Conservation (phyloP, 2,329 filamentous ascomycete species). For the Calonectria pseudoturangicola region DNA sequence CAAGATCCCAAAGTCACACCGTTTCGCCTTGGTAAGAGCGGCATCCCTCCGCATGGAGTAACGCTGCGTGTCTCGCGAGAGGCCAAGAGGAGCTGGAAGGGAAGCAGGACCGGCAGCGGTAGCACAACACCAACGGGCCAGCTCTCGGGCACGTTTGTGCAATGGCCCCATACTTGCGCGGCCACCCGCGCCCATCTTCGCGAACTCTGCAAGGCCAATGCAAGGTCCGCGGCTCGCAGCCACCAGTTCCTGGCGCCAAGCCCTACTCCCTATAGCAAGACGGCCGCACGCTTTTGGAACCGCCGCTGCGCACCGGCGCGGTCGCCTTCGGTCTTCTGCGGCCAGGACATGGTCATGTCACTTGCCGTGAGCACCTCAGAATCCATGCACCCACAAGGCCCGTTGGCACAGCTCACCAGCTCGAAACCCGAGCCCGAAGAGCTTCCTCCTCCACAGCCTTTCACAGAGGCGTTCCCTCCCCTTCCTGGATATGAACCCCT, state of each 20-base stretch:
- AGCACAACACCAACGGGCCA: constrained; percentile 74
- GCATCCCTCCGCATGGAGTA: constrained; percentile 79
- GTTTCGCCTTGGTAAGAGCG: constrained; percentile 77
- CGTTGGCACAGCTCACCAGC: constrained; percentile 75
- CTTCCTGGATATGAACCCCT: constrained; percentile 47
- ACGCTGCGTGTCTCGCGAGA: constrained; percentile 79
- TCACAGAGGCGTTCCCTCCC: constrained; percentile 25
- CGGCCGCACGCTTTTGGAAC: constrained; percentile 69
- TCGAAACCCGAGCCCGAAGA: constrained; percentile 58
- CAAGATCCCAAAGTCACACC: constrained; percentile 81
- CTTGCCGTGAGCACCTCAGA: constrained; percentile 78
- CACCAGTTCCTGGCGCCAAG: constrained; percentile 70
- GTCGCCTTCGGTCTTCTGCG: constrained; percentile 72
- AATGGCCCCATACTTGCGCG: constrained; percentile 79
- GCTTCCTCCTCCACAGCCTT: constrained; percentile 47
- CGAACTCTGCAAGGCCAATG: constrained; percentile 76
- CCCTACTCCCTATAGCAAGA: constrained; percentile 73
- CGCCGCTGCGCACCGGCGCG: constrained; percentile 68
- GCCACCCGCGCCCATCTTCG: constrained; percentile 78
- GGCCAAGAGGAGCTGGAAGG: constrained; percentile 80
- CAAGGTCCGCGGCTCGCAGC: constrained; percentile 65
- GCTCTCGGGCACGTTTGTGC: constrained; percentile 68
- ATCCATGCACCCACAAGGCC: constrained; percentile 78
- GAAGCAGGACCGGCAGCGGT: constrained; percentile 66
- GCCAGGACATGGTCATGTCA: constrained; percentile 78